These are phyloP conservation scores for Apophysomyces variabilis DNA, from an alignment of 371 early-diverging fungal species.

Conservation along the genomic window DNA sequence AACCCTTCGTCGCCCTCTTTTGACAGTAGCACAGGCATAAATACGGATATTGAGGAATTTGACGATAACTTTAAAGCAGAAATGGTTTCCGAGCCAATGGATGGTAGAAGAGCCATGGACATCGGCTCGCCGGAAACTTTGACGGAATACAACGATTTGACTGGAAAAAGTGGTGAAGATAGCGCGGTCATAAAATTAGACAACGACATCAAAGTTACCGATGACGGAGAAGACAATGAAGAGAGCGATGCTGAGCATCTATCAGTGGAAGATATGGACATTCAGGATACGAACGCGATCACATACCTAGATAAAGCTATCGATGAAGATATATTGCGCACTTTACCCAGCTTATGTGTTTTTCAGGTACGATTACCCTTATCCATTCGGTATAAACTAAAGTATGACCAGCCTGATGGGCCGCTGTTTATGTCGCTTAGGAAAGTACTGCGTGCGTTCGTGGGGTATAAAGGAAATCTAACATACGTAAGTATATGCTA, in stretches of 20 bases:
- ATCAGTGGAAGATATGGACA: constrained; percentile 20
- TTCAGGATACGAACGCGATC: constrained; percentile 23
- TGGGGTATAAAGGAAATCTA: constrained; percentile 35
- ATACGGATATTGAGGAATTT: constrained; percentile 11
- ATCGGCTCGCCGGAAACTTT: neutral
- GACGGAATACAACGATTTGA: neutral
- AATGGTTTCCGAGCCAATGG: neutral
- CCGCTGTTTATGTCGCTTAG: constrained; percentile 47
- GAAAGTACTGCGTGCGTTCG: constrained; percentile 50
- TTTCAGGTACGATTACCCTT: constrained; percentile 45
- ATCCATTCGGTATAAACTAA: neutral
- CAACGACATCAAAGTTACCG: constrained; percentile 16
- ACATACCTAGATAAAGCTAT: constrained; percentile 46
- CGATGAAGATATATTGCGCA: constrained; percentile 55
- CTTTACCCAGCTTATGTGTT: constrained; percentile 53
- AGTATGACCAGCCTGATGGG: constrained; percentile 42
- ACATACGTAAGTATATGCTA: constrained; percentile 40
- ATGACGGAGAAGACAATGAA: constrained; percentile 22
- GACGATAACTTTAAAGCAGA: neutral
- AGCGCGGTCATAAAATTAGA: neutral
- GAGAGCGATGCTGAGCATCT: constrained; percentile 14
- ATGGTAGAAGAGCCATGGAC: constrained; percentile 3
- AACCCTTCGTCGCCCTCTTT: neutral
- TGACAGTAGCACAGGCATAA: neutral
- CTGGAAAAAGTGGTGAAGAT: neutral